Conservation (phyloP, 1,139 yeast species). For the Nakaseomyces nivariensis region DNA sequence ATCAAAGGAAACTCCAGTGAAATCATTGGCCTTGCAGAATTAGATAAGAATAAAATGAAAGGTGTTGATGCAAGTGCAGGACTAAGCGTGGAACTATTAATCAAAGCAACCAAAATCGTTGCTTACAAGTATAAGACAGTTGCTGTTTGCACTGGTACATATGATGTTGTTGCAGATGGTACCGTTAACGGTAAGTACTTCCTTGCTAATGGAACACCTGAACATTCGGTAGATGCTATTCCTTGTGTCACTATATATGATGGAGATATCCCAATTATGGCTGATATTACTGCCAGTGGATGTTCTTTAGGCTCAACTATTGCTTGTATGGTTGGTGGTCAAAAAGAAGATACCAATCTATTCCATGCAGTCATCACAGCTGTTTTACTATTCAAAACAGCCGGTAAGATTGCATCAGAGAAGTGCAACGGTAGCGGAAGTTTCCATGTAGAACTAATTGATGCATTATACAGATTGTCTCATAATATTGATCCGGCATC, state of each 20-base stretch:
- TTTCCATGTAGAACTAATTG: slow-evolving; percentile 24
- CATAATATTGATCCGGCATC: slow-evolving; percentile 18
- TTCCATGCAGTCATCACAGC: slow-evolving; percentile 50
- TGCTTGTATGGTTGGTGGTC: slow-evolving; percentile 48
- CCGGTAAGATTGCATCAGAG: slow-evolving; percentile 46
- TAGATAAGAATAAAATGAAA: slow-evolving; percentile 40
- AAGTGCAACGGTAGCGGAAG: slow-evolving; percentile 25
- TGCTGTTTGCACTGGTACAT: slow-evolving; percentile 63
- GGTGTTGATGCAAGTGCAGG: slow-evolving; percentile 61
- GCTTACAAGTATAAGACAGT: slow-evolving; percentile 47
- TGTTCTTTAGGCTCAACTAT: slow-evolving; percentile 74
- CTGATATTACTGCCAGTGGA: slow-evolving; percentile 78
- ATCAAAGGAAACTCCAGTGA: slow-evolving; percentile 89
- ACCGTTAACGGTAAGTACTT: slow-evolving; percentile 20
- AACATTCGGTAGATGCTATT: slow-evolving; percentile 22
- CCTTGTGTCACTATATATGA: slow-evolving; percentile 29
- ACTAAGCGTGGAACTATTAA: slow-evolving; percentile 27
- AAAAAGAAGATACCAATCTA: slow-evolving; percentile 27
- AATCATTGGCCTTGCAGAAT: slow-evolving; percentile 41
- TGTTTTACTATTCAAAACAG: slow-evolving; percentile 50
- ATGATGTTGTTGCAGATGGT: slow-evolving; percentile 42
- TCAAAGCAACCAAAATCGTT: slow-evolving; percentile 40
- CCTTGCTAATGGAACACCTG: slow-evolving; percentile 15
- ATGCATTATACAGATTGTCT: slow-evolving; percentile 21
- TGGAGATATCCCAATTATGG: slow-evolving; percentile 66